Conservation (phyloP, 345 rosid species). For the Orychophragmus violaceus region DNA sequence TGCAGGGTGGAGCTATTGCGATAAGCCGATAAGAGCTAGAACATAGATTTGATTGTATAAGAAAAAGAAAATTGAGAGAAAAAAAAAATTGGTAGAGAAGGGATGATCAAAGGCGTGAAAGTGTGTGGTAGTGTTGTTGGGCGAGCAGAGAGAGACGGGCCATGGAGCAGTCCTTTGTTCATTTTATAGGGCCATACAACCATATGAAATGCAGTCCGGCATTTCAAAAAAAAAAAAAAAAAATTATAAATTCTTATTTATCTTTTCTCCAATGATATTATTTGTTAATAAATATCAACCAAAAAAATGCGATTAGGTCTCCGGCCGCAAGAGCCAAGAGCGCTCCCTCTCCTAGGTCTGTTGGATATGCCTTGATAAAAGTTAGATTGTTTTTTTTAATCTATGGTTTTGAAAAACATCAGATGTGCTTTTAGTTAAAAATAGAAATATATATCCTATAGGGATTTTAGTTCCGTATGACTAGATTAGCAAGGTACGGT, state of each 20-base stretch:
- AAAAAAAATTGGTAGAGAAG: not conserved
- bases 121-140: conserved; percentile 20
- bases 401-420: not conserved
- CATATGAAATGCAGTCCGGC: not conserved
- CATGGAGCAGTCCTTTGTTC: conserved; percentile 16
- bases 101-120: conserved; percentile 23
- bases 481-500: not conserved
- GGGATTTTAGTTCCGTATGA: not conserved
- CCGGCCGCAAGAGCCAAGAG: not conserved
- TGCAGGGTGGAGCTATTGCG: conserved; percentile 17
- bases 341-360: not conserved
- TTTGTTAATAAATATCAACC: not conserved
- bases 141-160: conserved; percentile 9
- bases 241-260: not conserved
- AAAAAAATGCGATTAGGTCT: conserved; percentile 2
- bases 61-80: not conserved
- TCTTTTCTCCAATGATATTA: not conserved
- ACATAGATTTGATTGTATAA: not conserved
- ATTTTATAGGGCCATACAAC: conserved; percentile 15
- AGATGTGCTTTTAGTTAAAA: not conserved
- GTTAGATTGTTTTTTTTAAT: not conserved
- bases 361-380: not conserved
- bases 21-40: not conserved
- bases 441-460: not conserved
- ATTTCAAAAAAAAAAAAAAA: not conserved